Base-by-base conservation (phyloP, 768 basidiomycete species). In the Lactarius pseudohatsudake region DNA sequence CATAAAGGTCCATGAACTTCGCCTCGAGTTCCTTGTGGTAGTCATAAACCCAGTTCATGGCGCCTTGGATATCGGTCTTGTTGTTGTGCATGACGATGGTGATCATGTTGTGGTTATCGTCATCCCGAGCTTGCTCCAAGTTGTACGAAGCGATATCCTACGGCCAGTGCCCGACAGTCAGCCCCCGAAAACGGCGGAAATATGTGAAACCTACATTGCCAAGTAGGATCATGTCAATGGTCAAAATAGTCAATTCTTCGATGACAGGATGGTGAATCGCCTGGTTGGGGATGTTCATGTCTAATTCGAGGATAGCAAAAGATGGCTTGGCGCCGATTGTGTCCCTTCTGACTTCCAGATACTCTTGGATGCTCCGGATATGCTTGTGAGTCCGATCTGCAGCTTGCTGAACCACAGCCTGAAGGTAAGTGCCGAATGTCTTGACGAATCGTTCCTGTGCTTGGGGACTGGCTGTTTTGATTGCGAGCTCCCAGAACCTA, bases 61-160 rank as follows among this genome's bases (percentile, higher is more conserved):
- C 77, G 18, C 71, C 75, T 41, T 78, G 71, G 3, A 79, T 62
- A 55, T 76, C 74, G 13, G 75, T 64, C n/a, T 76, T 67, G 50
- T 72, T 68, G 34, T 82, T 75, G 34, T 80, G 73, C 81, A 82
- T 83, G 34, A 81, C 76, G 15, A 80, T 74, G 4, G 77, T 77
- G 30, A 84, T 72, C 0, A 82, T 69, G 57, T 82, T 82, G 66
- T 81, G 80, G 0, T 69, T 66, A 54, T 78, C 77, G 57, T 79
- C 76, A 0, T 78, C 80, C 15, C 72, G 73, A n/a, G 77, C 71
- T 62, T 77, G 78, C 59, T 77, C 76, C 6, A 73, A 1, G 41
- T 78, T 78, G 57, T 76, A 77, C 40, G 76, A 76, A 50, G 60
- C 64, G n/a, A 77, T 71, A 38, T 77, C 76, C 76, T 77, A 26